Conservation (phyloP, 1,284 basidiomycete genomes). For the Ceratobasidium sp. region DNA sequence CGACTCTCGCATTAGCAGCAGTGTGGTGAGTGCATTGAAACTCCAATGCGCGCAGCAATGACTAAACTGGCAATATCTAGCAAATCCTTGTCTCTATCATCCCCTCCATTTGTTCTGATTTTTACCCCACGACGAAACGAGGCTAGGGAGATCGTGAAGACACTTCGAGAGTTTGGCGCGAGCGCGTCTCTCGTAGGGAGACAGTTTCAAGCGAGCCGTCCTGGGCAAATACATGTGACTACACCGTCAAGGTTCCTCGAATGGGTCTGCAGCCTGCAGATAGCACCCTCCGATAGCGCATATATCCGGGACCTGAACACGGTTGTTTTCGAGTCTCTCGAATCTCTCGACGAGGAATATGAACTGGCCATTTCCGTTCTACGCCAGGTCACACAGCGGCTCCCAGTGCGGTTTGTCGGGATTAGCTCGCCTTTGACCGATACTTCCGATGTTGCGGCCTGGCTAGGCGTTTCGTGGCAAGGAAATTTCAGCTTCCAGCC, state of each 20-base stretch:
- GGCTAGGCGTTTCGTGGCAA: slow-evolving; percentile 73
- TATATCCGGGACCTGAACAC: slow-evolving; percentile 67
- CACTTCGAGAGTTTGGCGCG: slow-evolving; percentile 50
- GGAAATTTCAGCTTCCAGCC: slow-evolving; percentile 80
- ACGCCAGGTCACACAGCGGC: slow-evolving; percentile 70
- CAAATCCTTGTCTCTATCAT: slow-evolving; percentile 62
- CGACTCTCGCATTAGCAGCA: slow-evolving; percentile 76
- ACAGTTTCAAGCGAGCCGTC: slow-evolving; percentile 8
- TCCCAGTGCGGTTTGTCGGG: slow-evolving; percentile 81
- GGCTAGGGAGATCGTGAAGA: slow-evolving; percentile 44
- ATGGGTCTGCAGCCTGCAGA: slow-evolving; percentile 9
- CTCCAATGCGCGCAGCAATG: slow-evolving; percentile 49
- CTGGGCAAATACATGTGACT: slow-evolving; percentile 19
- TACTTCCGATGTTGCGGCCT: slow-evolving; percentile 81
- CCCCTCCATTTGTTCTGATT: slow-evolving; percentile 59
- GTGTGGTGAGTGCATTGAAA: slow-evolving; percentile 69
- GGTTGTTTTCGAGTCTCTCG: slow-evolving; percentile 88
- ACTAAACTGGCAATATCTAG: slow-evolving; percentile 57
- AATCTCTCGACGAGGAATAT: slow-evolving; percentile 85
- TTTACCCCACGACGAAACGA: slow-evolving; percentile 57
- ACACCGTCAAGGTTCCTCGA: slow-evolving; percentile 33
- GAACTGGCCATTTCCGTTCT: slow-evolving; percentile 85
- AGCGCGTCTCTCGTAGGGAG: slow-evolving; percentile 50
- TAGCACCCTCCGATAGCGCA: slow-evolving; percentile 11
- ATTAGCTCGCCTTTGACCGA: slow-evolving; percentile 86